A percentile compares a stretch with the other conserved stretches of the same genome.
phyloP scores from a whole-genome alignment of 768 basidiomycete genomes.

The Mycena vitilis region DNA sequence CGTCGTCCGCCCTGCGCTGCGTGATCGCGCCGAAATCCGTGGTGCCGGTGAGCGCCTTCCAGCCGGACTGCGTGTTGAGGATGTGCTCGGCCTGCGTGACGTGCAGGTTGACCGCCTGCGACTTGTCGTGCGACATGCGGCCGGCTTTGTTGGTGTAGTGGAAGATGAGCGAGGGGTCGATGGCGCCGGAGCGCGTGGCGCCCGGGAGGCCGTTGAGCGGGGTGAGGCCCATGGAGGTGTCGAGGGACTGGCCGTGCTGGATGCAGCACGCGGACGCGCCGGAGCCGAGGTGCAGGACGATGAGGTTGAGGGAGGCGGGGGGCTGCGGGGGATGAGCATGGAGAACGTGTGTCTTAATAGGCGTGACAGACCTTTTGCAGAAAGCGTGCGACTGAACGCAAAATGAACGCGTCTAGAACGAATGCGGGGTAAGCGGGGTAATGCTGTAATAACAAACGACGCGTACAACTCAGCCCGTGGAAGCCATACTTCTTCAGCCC shows the following conservation, averaged over 20 bases:
- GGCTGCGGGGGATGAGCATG: constrained; percentile 43
- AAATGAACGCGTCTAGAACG: constrained; percentile 71
- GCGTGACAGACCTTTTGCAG: constrained; percentile 61
- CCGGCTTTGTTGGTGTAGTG: constrained; percentile 74
- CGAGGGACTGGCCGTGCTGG: constrained; percentile 75
- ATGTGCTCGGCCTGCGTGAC: constrained; percentile 80
- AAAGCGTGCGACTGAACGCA: constrained; percentile 67
- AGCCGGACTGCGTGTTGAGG: constrained; percentile 80
- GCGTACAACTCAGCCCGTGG: constrained; percentile 83
- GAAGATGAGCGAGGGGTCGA: constrained; percentile 91
- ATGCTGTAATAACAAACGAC: background rate
- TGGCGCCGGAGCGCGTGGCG: constrained; percentile 83
- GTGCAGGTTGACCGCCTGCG: constrained; percentile 56
- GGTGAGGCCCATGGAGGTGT: constrained; percentile 94
- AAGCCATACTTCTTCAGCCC: constrained; percentile 92
- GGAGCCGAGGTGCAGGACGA: constrained; percentile 90
- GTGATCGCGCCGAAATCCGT: constrained; percentile 84
- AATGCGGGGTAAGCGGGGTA: background rate
- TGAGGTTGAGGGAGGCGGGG: constrained; percentile 69
- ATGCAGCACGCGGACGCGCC: constrained; percentile 89
- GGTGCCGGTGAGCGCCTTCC: constrained; percentile 83
- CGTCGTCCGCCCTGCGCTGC: constrained; percentile 51
- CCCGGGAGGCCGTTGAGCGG: constrained; percentile 91
- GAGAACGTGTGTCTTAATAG: background rate
- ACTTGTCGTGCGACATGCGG: constrained; percentile 66